Evolutionary conservation across 1,284 basidiomycete genomes (phyloP), one percentile per base, ranked within the genome.

Genomic region (Tilletiopsis washingtonensis): DNA sequence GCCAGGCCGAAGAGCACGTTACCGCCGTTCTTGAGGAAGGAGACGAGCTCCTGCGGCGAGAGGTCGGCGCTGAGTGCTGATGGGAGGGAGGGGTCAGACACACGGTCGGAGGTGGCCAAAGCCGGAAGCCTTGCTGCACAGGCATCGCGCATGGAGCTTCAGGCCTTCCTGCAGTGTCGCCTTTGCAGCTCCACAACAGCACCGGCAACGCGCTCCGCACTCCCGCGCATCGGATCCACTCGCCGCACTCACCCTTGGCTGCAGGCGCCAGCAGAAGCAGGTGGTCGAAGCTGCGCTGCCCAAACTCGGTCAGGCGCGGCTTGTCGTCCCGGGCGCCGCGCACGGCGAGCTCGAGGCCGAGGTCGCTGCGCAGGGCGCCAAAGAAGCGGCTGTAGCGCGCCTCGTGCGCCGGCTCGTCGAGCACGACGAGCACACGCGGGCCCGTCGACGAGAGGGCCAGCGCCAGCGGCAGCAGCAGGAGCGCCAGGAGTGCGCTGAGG

Each of bases 1-100:
- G 87, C 86, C 49, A 91, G 79, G 1, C 84, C 82, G 62, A 93
- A 77, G 55, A 98, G 79, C 53, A 97, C 78, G 77, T 97, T 96
- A 45, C 88, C 85, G 41, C 71, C 69, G 23, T 65, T 61, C 53
- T 82, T 78, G 56, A 91, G 79, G 43, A 88, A 82, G 32, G 79
- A 72, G 43, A 96, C 81, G 45, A 97, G 78, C 11, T 81, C 78
- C 74, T 93, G 88, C 0, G 93, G 90, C 1, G 83, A 82, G 45
- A 98, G 79, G 63, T 90, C 87, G 52, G 79, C 74, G 1, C 85
- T 80, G 54, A 84, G 83, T 26, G 78, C 86, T 90, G n/a, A 51
- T 15, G 23, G 4, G 25, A 38, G 42, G 12, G 43, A 15, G 55
- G 23, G 5, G 21, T 15, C 41, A 45, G 29, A 46, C 5, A 14